A percentile compares a stretch with the other conserved stretches of the same genome.
Conservation (phyloP, 768 basidiomycete species). For the Panus rudis region DNA sequence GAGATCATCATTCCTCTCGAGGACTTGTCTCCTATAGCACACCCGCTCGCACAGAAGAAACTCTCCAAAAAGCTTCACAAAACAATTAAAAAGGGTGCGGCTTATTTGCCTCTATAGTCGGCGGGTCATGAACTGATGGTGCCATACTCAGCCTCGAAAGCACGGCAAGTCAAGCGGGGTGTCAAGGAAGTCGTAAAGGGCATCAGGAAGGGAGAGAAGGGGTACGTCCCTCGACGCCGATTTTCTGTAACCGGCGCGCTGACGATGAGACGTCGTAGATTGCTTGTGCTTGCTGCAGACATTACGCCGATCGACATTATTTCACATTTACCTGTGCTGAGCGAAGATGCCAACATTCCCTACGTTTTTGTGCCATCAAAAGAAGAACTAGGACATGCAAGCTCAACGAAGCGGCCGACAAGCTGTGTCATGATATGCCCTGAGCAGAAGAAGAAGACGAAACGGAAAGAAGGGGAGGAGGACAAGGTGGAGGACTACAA, state of each 20-base stretch:
- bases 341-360: constrained; percentile 89
- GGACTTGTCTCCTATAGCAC: constrained; percentile 90
- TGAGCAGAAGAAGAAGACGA: constrained; percentile 63
- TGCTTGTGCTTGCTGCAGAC: constrained; percentile 91
- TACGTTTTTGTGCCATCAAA: constrained; percentile 88
- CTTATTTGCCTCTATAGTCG: not conserved
- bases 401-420: constrained; percentile 96
- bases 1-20: constrained; percentile 64
- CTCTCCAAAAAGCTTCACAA: constrained; percentile 92
- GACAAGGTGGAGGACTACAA: constrained; percentile 69
- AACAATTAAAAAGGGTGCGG: constrained; percentile 81
- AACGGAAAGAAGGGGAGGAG: constrained; percentile 51
- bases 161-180: constrained; percentile 91
- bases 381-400: constrained; percentile 92
- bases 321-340: constrained; percentile 89
- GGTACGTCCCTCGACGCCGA: constrained; percentile 51
- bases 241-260: not conserved
- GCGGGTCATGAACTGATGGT: not conserved
- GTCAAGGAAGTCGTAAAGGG: constrained; percentile 99
- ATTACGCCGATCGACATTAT: constrained; percentile 99
- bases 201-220: constrained; percentile 94
- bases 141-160: constrained; percentile 68
- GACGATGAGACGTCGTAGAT: constrained; percentile 33
- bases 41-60: constrained; percentile 90
- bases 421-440: constrained; percentile 96